Evolutionary conservation across 2,329 filamentous ascomycete genomes (phyloP).

Genomic region (Penicillium sp.): DNA sequence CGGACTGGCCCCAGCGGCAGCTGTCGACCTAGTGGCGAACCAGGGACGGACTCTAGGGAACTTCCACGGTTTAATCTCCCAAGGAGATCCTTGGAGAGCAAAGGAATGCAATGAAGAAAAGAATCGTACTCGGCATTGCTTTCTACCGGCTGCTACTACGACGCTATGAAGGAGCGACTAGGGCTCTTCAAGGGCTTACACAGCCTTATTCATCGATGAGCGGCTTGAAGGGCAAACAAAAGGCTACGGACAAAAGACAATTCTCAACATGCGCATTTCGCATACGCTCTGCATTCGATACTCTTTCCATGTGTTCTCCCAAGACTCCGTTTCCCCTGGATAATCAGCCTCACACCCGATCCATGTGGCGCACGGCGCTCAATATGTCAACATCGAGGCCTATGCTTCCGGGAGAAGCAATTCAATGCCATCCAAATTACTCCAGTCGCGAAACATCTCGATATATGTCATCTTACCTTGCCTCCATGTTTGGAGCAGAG

Average conservation of each 20-base stretch:
- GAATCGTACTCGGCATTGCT: not conserved
- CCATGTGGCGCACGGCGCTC: not conserved
- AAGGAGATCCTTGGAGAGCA: not conserved
- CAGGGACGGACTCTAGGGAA: not conserved
- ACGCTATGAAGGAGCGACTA: not conserved
- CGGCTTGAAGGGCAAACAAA: not conserved
- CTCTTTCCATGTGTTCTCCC: not conserved
- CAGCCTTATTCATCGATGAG: not conserved
- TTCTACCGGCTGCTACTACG: no score
- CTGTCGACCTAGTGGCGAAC: not conserved
- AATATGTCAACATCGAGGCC: not conserved
- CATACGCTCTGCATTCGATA: not conserved
- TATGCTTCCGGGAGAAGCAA: not conserved
- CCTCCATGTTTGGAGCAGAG: not conserved
- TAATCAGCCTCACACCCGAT: not conserved
- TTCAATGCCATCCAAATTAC: not conserved
- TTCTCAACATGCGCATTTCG: not conserved
- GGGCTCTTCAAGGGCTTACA: not conserved
- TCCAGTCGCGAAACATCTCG: not conserved
- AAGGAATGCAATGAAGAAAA: not conserved
- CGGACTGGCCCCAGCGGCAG: not conserved
- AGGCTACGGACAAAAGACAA: not conserved
- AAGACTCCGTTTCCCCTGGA: not conserved
- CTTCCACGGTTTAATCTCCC: not conserved
- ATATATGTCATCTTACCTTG: not conserved